These are phyloP conservation scores for Boletus bicolor DNA, from an alignment of 768 basidiomycete species.

Conservation along the genomic window DNA sequence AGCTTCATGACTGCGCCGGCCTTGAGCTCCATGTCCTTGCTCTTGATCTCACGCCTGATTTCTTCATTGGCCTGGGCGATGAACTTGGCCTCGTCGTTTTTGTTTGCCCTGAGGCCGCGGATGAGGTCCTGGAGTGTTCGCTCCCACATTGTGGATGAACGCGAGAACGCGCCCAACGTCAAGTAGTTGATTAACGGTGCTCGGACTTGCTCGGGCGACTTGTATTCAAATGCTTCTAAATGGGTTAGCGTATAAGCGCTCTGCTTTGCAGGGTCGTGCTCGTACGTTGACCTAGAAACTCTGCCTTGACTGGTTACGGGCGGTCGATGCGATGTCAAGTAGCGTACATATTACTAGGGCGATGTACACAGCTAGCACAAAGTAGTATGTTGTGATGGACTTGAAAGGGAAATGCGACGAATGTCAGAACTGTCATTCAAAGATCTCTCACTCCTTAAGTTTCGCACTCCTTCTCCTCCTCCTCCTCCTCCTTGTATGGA, in stretches of 20 bases:
- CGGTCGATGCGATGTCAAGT: not conserved
- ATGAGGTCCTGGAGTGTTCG: slow-evolving; percentile 93
- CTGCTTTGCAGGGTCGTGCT: not conserved
- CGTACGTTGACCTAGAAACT: too few species aligned
- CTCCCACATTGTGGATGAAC: slow-evolving; percentile 74
- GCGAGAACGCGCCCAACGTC: not conserved
- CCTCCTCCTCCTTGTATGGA: slow-evolving; percentile 33
- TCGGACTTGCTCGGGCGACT: not conserved
- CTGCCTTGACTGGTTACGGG: too few species aligned
- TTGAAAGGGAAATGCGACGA: not conserved
- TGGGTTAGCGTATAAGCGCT: not conserved
- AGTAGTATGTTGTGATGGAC: not conserved
- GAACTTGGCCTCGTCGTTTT: slow-evolving; percentile 89
- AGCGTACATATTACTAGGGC: not conserved
- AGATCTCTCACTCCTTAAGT: not conserved
- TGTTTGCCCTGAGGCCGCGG: slow-evolving; percentile 92
- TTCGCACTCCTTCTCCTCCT: not conserved
- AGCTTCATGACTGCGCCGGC: slow-evolving; percentile 93
- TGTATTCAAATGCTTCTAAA: too few species aligned
- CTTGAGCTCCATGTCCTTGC: slow-evolving; percentile 96
- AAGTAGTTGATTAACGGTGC: not conserved
- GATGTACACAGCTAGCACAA: not conserved
- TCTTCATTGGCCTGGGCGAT: slow-evolving; percentile 92
- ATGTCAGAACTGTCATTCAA: not conserved
- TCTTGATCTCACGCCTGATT: slow-evolving; percentile 86